Evolutionary conservation across 1,139 yeast species (phyloP).

Genomic region (Geotrichum candidum): DNA sequence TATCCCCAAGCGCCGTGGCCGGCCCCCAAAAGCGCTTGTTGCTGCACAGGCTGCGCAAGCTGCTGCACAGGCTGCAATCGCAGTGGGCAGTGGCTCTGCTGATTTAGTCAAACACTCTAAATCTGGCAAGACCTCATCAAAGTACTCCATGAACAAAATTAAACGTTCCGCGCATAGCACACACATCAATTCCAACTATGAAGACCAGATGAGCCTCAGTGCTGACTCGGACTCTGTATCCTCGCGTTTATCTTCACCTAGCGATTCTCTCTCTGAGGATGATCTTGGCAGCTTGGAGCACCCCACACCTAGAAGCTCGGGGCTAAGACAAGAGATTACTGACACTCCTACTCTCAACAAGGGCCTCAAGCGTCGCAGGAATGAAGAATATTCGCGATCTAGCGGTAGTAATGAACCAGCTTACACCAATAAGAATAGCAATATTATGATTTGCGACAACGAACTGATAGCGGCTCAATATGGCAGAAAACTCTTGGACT

Average conservation of each 20-base stretch:
- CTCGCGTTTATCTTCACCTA: conserved; percentile 33
- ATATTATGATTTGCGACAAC: conserved; percentile 32
- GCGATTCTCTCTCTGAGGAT: conserved; percentile 32
- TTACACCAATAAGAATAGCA: conserved; percentile 22
- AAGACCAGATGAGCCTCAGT: conserved; percentile 7
- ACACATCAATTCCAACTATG: background rate
- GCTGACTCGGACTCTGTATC: conserved; percentile 28
- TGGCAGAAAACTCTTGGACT: conserved; percentile 43
- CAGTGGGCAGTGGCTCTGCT: conserved; percentile 18
- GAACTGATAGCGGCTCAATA: conserved; percentile 38
- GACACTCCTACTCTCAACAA: conserved; percentile 15
- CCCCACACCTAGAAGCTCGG: conserved; percentile 14
- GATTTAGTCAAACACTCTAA: background rate
- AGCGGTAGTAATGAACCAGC: background rate
- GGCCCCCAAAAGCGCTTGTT: conserved; percentile 15
- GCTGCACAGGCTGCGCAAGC: conserved; percentile 24
- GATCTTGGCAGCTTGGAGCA: conserved; percentile 26
- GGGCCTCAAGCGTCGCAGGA: conserved; percentile 1
- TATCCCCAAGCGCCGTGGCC: conserved; percentile 16
- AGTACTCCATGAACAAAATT: conserved; percentile 17
- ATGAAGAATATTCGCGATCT: conserved; percentile 2
- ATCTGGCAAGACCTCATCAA: conserved; percentile 18
- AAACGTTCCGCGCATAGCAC: conserved; percentile 18
- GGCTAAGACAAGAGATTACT: conserved; percentile 11
- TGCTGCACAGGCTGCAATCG: conserved; percentile 25